Evolutionary conservation across 345 rosid genomes (phyloP), one percentile per base, ranked within the genome.

Genomic region (Camelina neglecta): DNA sequence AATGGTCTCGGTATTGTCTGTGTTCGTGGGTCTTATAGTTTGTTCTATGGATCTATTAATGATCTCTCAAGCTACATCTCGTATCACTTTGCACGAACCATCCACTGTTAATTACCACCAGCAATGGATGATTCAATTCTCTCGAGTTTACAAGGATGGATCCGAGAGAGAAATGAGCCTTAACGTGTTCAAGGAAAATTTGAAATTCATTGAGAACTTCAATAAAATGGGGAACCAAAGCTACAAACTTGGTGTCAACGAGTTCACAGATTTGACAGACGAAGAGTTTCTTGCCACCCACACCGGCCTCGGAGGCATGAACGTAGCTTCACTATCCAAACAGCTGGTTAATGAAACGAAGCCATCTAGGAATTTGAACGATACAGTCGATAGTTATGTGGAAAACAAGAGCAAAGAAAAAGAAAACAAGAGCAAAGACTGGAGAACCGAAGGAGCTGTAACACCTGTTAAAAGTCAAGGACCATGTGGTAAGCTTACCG

Each of bases 201-300:
- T 80, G 8, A 51, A 83, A 51, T 74, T 26, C 55, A 63, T 84
- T 8, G 80, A 81, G 55, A 24, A 78, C 3, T 79, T 74, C 48
- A 81, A 81, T 23, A 62, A 33, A 8, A 82, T 61, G 7, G 74
- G 60, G n/a, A 61, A 60, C 42, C 71, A 61, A 74, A 51, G 83
- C 31, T 88, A 75, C 76, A 82, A 80, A 72, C 84, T 88, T 24
- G 79, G 82, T 23, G 78, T 85, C 44, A 86, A 88, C 76, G 69
- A 73, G 73, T 90, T 88, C 61, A 81, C 88, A 2, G 93, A 86
- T 75, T 24, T 75, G 54, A 81, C 82, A 11, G 60, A 79, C 13
- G 91, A 82, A 5, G 96, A 90, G 60, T 88, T 88, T 49, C 68
- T 76, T 49, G 75, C 49, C 4, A 35, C 63, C 13, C 81, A 77